Conservation (phyloP, 1,139 yeast species). For the Zygosaccharomyces pseudobailii region DNA sequence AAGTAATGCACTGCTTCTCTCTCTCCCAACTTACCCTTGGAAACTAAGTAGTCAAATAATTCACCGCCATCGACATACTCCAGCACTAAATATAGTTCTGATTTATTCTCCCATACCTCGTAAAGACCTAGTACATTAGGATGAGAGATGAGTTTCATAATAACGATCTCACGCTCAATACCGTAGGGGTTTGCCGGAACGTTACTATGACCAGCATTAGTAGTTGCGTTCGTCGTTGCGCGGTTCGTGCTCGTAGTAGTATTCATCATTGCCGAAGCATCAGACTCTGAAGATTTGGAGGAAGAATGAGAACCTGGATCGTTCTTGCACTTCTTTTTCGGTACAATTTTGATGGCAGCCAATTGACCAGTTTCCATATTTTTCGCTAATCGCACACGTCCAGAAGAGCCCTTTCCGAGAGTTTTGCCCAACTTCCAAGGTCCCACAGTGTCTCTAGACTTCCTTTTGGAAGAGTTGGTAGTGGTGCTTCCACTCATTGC, state of each 20-base stretch:
- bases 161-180: conserved; percentile 75
- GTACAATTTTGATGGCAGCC: conserved; percentile 79
- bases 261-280: conserved; percentile 16
- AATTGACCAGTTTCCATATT: conserved; percentile 63
- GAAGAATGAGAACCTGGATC: conserved; percentile 8
- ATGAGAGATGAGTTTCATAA: conserved; percentile 73
- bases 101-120: conserved; percentile 82
- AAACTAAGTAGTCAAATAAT: conserved; percentile 67
- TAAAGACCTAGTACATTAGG: conserved; percentile 70
- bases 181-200: conserved; percentile 55
- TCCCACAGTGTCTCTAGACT: conserved; percentile 46
- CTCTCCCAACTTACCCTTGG: conserved; percentile 77
- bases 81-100: conserved; percentile 65
- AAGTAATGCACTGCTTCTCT: conserved; percentile 68
- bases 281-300: conserved; percentile 11
- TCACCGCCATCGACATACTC: conserved; percentile 87
- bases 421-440: conserved; percentile 82
- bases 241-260: conserved; percentile 14
- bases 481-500: conserved; percentile 19
- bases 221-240: conserved; percentile 26
- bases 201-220: conserved; percentile 37
- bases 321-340: conserved; percentile 39
- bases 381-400: conserved; percentile 70
- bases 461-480: conserved; percentile 31
- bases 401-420: conserved; percentile 72